These are phyloP conservation scores for Pleodorina starrii DNA, from an alignment of 139 green algal genomes.

Conservation along the genomic window DNA sequence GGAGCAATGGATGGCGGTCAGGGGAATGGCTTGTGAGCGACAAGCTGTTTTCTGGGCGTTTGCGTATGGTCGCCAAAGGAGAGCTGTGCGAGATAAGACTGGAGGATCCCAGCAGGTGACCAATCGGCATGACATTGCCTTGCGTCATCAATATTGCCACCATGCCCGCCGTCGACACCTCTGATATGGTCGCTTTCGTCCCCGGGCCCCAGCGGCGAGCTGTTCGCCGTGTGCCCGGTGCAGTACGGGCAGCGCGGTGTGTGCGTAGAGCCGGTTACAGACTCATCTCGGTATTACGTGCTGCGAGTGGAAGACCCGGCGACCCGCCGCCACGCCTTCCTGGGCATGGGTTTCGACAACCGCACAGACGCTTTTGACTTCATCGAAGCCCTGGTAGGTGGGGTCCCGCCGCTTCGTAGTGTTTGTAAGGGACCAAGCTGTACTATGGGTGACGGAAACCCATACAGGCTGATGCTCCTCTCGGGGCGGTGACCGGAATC, in stretches of 20 bases:
- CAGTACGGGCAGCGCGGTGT: constrained; percentile 65
- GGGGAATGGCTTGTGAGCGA: constrained; percentile 75
- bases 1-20: constrained; percentile 59
- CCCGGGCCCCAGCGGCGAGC: constrained; percentile 66
- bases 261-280: constrained; percentile 75
- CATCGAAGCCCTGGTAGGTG: constrained; percentile 81
- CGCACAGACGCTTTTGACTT: constrained; percentile 88
- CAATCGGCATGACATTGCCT: background rate
- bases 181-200: background rate
- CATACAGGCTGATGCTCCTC: no score
- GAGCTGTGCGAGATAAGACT: constrained; percentile 69
- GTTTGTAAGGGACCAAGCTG: no score
- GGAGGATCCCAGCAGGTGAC: constrained; percentile 71
- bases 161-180: background rate
- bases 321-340: constrained; percentile 81
- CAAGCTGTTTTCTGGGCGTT: constrained; percentile 73
- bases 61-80: constrained; percentile 63
- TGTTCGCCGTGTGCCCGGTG: constrained; percentile 83
- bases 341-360: constrained; percentile 86
- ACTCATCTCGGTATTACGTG: constrained; percentile 85
- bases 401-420: background rate
- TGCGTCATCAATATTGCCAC: background rate
- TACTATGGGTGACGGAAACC: no score
- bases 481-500: no score
- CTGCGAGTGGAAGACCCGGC: constrained; percentile 80